These are phyloP conservation scores for Amaranthus cruentus DNA, from an alignment of 148 eudicot genomes.

Conservation along the genomic window DNA sequence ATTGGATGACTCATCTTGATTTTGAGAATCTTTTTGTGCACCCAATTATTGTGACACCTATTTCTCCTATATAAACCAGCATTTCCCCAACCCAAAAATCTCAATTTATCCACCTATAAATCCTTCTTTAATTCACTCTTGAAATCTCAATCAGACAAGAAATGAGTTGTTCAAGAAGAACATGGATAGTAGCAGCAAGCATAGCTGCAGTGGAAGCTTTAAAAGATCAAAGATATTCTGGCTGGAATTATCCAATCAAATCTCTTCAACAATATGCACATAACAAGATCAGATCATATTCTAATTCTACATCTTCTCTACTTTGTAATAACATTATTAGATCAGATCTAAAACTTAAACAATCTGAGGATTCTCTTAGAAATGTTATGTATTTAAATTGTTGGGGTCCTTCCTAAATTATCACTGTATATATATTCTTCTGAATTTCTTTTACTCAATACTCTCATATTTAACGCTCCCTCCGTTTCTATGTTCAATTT, in stretches of 20 bases:
- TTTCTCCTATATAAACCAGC: no score
- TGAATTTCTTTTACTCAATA: no score
- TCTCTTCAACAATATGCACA: slow-evolving; percentile 11
- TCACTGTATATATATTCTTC: no score
- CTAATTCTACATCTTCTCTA: neutral
- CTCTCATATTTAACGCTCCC: no score
- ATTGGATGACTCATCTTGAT: no score
- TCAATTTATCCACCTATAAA: no score
- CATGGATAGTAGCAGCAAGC: slow-evolving; percentile 22
- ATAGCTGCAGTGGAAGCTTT: slow-evolving; percentile 23
- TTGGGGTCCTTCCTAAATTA: slow-evolving; percentile 14
- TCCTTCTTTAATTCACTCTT: no score
- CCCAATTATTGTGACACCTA: no score
- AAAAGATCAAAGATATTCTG: slow-evolving; percentile 19
- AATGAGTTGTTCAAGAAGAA: slow-evolving; percentile 5
- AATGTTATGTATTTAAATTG: slow-evolving; percentile 24
- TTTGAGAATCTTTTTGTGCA: no score
- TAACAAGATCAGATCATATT: neutral
- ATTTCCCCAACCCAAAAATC: no score
- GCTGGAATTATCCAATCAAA: slow-evolving; percentile 23
- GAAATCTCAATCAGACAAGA: no score
- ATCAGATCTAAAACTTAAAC: neutral
- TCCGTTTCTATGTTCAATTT: no score
- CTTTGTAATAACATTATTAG: neutral
- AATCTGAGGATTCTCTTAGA: slow-evolving; percentile 18